Evolutionary conservation across 768 basidiomycete species (phyloP).

Genomic region (Cyathus striatus): DNA sequence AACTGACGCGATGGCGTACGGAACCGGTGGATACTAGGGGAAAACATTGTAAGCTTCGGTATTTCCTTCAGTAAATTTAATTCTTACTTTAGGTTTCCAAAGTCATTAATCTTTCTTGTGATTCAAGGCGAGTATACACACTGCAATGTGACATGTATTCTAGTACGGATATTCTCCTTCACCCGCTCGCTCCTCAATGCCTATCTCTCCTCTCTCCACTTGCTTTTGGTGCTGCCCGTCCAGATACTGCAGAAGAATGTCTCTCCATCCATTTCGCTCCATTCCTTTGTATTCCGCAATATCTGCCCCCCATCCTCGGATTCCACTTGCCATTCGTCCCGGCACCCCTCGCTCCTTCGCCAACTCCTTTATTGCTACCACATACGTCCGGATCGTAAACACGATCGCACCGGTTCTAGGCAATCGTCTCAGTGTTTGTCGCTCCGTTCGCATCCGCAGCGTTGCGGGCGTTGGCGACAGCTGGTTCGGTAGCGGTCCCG

Average conservation of each 20-base stretch:
- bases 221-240: slow-evolving; percentile 18
- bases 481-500: slow-evolving; percentile 4
- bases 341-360: slow-evolving; percentile 52
- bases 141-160: no score
- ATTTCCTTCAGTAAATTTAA: slow-evolving; percentile 5
- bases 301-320: slow-evolving; percentile 62
- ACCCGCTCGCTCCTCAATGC: slow-evolving; percentile 4
- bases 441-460: slow-evolving; percentile 55
- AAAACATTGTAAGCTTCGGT: no score
- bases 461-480: slow-evolving; percentile 29
- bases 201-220: slow-evolving; percentile 10
- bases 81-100: no score
- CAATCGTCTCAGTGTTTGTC: slow-evolving; percentile 63
- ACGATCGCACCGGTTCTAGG: slow-evolving; percentile 58
- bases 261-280: slow-evolving; percentile 24
- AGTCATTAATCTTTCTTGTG: no score
- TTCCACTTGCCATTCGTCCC: slow-evolving; percentile 55
- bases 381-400: slow-evolving; percentile 68
- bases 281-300: slow-evolving; percentile 47
- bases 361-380: slow-evolving; percentile 48
- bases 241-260: slow-evolving; percentile 29
- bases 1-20: no score
- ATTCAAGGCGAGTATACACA: no score
- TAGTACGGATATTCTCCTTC: slow-evolving; percentile 16
- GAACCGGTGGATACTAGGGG: no score